A percentile compares a stretch with the other conserved stretches of the same genome.
These are phyloP conservation scores for Aspergillus sp. DNA, from an alignment of 2,329 filamentous ascomycete species.

Conservation along the genomic window DNA sequence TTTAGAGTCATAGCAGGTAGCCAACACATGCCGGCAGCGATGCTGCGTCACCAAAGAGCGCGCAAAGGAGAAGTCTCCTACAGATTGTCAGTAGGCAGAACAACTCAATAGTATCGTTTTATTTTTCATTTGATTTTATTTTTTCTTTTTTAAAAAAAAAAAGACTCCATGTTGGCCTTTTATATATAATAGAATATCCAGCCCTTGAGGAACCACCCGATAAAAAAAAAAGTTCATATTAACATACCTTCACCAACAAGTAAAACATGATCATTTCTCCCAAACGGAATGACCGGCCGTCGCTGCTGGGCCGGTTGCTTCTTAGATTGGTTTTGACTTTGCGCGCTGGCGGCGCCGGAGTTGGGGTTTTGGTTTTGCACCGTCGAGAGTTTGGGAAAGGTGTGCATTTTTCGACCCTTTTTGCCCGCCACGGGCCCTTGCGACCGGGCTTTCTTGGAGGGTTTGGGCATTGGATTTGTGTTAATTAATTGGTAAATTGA, in stretches of 20 bases:
- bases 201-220: background rate
- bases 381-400: slow-evolving; percentile 27
- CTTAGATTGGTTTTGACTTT: background rate
- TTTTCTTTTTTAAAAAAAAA: too few species aligned
- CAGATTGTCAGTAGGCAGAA: background rate
- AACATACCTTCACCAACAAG: slow-evolving; percentile 46
- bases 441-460: slow-evolving; percentile 20
- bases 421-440: slow-evolving; percentile 7
- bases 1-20: slow-evolving; percentile 47
- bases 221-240: background rate
- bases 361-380: background rate
- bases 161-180: too few species aligned
- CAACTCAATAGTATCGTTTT: background rate
- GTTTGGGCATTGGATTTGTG: slow-evolving; percentile 21
- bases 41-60: slow-evolving; percentile 44
- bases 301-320: slow-evolving; percentile 22
- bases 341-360: background rate
- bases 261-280: slow-evolving; percentile 41
- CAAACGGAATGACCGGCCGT: slow-evolving; percentile 41
- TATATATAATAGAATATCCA: too few species aligned
- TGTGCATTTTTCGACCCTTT: slow-evolving; percentile 29
- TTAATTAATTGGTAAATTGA: too few species aligned
- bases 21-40: slow-evolving; percentile 40
- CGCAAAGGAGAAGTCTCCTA: slow-evolving; percentile 51
- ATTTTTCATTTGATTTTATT: too few species aligned